phyloP scores from a whole-genome alignment of 495 filamentous ascomycete species.

The Lineolata rhizophorae region DNA sequence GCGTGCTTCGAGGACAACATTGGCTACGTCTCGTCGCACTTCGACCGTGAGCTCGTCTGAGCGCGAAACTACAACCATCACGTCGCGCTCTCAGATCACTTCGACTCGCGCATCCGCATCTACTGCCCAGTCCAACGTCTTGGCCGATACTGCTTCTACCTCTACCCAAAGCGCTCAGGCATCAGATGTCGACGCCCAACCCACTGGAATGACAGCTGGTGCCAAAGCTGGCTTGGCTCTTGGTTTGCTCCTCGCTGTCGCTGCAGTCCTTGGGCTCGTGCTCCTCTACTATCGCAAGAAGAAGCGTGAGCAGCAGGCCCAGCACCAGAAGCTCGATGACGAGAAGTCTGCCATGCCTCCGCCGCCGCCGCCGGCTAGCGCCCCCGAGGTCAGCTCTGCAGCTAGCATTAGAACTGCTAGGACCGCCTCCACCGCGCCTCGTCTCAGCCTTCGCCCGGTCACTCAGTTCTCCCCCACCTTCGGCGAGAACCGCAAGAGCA shows the following conservation, averaged over 20 bases:
- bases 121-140: conserved; percentile 8
- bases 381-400: too few species aligned
- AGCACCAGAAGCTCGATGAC: conserved; percentile 26
- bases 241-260: conserved; percentile 45
- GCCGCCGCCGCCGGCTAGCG: too few species aligned
- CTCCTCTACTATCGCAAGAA: conserved; percentile 45
- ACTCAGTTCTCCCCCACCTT: conserved; percentile 70
- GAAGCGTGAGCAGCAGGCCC: conserved; percentile 31
- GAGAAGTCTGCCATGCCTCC: conserved; percentile 31
- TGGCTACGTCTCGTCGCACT: too few species aligned
- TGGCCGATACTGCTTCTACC: conserved; percentile 14
- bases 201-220: conserved; percentile 36
- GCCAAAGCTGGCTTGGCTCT: conserved; percentile 71
- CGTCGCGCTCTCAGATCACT: too few species aligned
- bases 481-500: conserved; percentile 22
- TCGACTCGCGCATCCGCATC: conserved; percentile 6
- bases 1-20: too few species aligned
- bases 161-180: conserved; percentile 11
- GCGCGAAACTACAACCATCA: too few species aligned
- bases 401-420: conserved; percentile 14
- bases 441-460: conserved; percentile 66
- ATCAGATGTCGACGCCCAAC: too few species aligned
- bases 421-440: conserved; percentile 36
- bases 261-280: conserved; percentile 34
- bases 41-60: too few species aligned